phyloP scores from a whole-genome alignment of 768 basidiomycete genomes.

The Mycena chlorophos region DNA sequence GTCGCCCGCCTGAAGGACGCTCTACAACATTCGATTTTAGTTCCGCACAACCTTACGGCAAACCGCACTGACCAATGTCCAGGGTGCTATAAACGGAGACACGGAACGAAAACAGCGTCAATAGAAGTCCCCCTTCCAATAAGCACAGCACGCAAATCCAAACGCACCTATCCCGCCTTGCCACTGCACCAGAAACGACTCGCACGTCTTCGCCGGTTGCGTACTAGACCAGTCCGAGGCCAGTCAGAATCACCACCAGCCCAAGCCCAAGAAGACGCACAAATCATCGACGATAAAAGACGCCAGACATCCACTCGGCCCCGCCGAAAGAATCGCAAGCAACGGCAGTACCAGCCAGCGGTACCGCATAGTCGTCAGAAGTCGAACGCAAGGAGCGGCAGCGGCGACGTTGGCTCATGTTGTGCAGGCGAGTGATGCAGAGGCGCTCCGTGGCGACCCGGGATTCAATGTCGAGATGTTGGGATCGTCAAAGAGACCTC shows the following conservation, averaged over 20 bases:
- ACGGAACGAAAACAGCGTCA: too few relatives aligned
- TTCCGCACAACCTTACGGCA: not conserved
- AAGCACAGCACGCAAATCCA: not conserved
- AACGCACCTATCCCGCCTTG: constrained; percentile 15
- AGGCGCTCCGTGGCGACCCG: too few relatives aligned
- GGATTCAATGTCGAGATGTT: too few relatives aligned
- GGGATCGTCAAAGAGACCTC: too few relatives aligned
- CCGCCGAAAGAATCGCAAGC: constrained; percentile 1
- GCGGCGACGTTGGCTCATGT: too few relatives aligned
- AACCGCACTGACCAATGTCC: constrained; percentile 11
- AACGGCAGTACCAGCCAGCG: constrained; percentile 12
- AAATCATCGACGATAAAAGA: constrained; percentile 15
- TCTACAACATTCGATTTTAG: not conserved
- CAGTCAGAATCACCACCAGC: not conserved
- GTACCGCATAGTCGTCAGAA: constrained; percentile 9
- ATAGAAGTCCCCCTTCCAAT: not conserved
- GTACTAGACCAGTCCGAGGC: not conserved
- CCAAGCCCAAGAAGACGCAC: not conserved
- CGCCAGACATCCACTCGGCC: constrained; percentile 3
- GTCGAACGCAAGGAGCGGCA: too few relatives aligned
- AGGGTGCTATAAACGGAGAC: constrained; percentile 4
- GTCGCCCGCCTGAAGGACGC: constrained; percentile 7
- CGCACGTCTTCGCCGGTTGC: constrained; percentile 13
- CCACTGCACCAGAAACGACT: constrained; percentile 14
- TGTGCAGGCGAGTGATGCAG: too few relatives aligned